Base-by-base conservation (phyloP, 1,284 basidiomycete species). In the Cryptococcus hybrid region DNA sequence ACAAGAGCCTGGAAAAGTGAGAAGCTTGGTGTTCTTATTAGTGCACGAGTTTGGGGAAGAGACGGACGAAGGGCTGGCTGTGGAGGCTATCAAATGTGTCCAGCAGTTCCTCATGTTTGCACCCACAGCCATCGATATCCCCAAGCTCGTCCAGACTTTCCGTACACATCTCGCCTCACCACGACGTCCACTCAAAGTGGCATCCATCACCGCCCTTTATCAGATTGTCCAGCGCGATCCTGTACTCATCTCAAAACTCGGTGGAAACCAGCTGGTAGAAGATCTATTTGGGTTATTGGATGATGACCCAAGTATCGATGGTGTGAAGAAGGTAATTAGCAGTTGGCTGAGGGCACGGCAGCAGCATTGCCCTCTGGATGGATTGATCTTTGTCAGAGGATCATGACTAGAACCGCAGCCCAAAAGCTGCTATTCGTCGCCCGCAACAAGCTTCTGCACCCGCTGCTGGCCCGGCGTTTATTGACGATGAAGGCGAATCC, bases 41-140 rank as follows among this genome's bases (percentile, higher is more conserved):
- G 87, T 98, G 1, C 84, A 86, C 60, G 89, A 94, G 69, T 90
- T 98, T 68, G 86, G 87, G 3, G 78, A 84, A 43, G 94, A 99
- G 70, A 84, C 86, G 2, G 92, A 97, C 66, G 90, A 95, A 66
- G 88, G 88, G 0, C 87, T 95, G 52, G 84, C 88, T 34, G 90
- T 97, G 0, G 93, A 99, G 74, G 92, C 93, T 1, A 93, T 97
- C 78, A 90, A 90, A 76, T 95, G 93, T 71, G 87, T 92, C 15
- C 95, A 99, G 71, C 94, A 98, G 74, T 89, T 98, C 79, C 83
- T 96, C 37, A 93, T 99, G 86, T 98, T 99, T 67, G 88, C 92
- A 0, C 87, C 92, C 0, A 84, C 89, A 57, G 84, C 90, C 58
- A 85, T 92, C 59, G 83, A 92, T 58, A 84, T 92, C 6, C 87